phyloP scores from a whole-genome alignment of 441 rosid species.

The Dalechampia spathulata region DNA sequence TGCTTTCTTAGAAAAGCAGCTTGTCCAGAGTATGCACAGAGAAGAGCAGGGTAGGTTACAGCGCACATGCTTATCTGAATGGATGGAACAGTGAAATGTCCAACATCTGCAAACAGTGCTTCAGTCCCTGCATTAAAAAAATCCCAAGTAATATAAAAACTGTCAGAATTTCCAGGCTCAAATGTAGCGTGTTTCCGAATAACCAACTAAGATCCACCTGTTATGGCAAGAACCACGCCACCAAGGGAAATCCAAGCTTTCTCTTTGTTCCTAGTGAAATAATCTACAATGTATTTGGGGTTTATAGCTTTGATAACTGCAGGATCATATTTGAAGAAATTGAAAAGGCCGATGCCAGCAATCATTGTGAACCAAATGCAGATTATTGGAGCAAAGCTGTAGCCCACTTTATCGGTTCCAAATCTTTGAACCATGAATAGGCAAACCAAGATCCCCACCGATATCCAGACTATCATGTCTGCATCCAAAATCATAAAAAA shows the following conservation, averaged over 20 bases:
- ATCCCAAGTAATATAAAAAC: too few relatives aligned
- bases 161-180: too few relatives aligned
- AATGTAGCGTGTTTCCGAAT: too few relatives aligned
- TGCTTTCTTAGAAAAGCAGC: conserved; percentile 43
- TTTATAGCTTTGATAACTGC: conserved; percentile 33
- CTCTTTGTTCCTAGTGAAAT: conserved; percentile 12
- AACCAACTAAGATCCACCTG: too few relatives aligned
- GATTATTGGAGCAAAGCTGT: conserved; percentile 43
- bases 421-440: conserved; percentile 43
- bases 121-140: conserved; percentile 54
- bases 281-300: conserved; percentile 33
- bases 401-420: conserved; percentile 56
- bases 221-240: conserved; percentile 41
- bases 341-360: conserved; percentile 36
- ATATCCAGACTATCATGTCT: conserved; percentile 45
- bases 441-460: conserved; percentile 28
- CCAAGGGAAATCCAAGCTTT: conserved; percentile 45
- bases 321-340: conserved; percentile 27
- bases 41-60: conserved; percentile 37
- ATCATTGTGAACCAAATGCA: conserved; percentile 41
- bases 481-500: neutral
- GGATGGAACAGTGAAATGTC: conserved; percentile 49
- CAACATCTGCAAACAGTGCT: conserved; percentile 56
- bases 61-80: conserved; percentile 48
- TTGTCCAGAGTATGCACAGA: conserved; percentile 41